Conservation (phyloP, 129 eudicot genomes). For the Scalesia atractyloides region DNA sequence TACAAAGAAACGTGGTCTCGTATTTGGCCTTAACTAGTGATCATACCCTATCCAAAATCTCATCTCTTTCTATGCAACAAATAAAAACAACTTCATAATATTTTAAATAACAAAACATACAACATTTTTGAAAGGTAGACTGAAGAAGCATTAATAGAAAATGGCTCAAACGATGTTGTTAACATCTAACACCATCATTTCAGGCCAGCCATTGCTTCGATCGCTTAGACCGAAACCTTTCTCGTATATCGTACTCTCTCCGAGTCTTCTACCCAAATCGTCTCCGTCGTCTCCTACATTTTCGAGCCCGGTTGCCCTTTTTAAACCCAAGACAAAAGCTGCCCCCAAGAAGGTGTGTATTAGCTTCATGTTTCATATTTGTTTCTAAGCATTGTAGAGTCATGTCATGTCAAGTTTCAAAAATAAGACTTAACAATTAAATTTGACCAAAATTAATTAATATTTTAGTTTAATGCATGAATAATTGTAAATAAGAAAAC, state of each 20-base stretch:
- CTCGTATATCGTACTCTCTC: constrained; percentile 46
- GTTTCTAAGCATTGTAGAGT: background rate
- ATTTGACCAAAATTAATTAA: background rate
- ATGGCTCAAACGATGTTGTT: constrained; percentile 91
- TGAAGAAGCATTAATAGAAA: constrained; percentile 4
- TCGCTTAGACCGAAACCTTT: constrained; percentile 63
- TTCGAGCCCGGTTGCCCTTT: constrained; percentile 57
- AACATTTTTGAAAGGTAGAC: background rate
- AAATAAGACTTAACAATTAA: background rate
- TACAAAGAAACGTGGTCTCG: constrained; percentile 40
- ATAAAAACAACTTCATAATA: constrained; percentile 14
- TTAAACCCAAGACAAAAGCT: constrained; percentile 86
- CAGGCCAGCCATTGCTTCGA: constrained; percentile 50
- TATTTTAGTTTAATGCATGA: background rate
- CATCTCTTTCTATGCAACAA: constrained; percentile 24
- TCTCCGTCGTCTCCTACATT: constrained; percentile 30
- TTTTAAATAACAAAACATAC: constrained; percentile 6
- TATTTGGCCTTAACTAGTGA: constrained; percentile 34
- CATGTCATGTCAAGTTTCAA: background rate
- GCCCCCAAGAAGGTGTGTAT: constrained; percentile 64
- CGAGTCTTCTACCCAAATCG: constrained; percentile 28
- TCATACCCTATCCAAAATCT: constrained; percentile 40
- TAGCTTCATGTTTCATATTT: background rate
- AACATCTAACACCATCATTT: constrained; percentile 45
- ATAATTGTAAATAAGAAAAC: too few relatives aligned